A percentile compares a stretch with the other conserved stretches of the same genome.
Conservation (phyloP, 345 rosid species). For the Brassica cretica region DNA sequence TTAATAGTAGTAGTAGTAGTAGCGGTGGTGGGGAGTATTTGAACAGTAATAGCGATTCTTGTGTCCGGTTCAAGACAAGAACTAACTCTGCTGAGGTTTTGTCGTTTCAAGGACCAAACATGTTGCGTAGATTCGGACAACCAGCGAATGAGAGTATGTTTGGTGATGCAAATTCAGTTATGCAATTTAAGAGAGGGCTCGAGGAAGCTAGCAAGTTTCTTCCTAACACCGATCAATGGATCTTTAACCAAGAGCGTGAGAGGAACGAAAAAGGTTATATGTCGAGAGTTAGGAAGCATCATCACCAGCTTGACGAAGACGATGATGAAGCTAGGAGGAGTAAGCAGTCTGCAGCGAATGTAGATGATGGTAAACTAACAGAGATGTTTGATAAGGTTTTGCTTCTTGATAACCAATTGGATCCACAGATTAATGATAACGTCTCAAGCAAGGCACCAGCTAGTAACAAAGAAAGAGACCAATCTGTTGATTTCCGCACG, state of each 20-base stretch:
- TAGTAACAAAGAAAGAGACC: constrained; percentile 46
- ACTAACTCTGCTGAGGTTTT: constrained; percentile 22
- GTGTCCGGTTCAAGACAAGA: constrained; percentile 19
- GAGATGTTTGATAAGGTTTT: constrained; percentile 77
- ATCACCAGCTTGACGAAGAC: constrained; percentile 53
- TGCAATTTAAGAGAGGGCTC: constrained; percentile 62
- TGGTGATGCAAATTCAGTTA: constrained; percentile 50
- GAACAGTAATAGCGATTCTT: constrained; percentile 10
- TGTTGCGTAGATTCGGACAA: constrained; percentile 33
- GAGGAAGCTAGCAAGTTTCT: constrained; percentile 85
- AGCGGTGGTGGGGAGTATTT: constrained; percentile 22
- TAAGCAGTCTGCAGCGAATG: constrained; percentile 56
- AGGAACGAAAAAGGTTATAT: constrained; percentile 9
- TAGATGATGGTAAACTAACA: constrained; percentile 54
- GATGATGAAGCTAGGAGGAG: constrained; percentile 51
- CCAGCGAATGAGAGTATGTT: constrained; percentile 52
- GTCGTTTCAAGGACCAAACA: constrained; percentile 24
- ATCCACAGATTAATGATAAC: constrained; percentile 16
- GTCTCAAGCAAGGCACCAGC: constrained; percentile 31
- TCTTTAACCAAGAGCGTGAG: constrained; percentile 38
- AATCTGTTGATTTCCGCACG: constrained; percentile 66
- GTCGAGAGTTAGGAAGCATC: constrained; percentile 51
- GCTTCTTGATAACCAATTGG: constrained; percentile 38
- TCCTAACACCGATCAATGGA: constrained; percentile 48
- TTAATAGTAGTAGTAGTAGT: constrained; percentile 16